Percentiles rank a stretch among this genome's conserved stretches.
Conservation (phyloP, 2,329 filamentous ascomycete species). For the Ophiostoma pallidulum region DNA sequence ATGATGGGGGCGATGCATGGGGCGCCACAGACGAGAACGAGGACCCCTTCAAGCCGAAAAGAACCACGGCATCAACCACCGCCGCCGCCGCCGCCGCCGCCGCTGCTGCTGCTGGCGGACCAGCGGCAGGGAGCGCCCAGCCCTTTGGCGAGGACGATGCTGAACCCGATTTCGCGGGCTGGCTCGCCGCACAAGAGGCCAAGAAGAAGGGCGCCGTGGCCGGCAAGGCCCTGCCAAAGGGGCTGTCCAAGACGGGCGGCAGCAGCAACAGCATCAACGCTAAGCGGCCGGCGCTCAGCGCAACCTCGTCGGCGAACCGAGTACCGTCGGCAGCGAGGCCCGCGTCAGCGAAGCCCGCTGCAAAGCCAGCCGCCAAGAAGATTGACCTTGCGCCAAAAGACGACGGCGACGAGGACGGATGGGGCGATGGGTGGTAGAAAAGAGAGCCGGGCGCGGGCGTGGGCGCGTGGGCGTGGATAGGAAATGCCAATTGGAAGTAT, state of each 20-base stretch:
- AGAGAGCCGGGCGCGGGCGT: no score
- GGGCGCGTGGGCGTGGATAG: no score
- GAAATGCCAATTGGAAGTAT: no score
- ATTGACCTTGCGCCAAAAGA: slow-evolving; percentile 59
- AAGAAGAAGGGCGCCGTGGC: slow-evolving; percentile 49
- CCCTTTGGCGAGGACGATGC: slow-evolving; percentile 66
- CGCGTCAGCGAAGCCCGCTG: slow-evolving; percentile 31
- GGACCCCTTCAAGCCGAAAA: slow-evolving; percentile 24
- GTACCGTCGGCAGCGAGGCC: slow-evolving; percentile 28
- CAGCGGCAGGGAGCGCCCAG: slow-evolving; percentile 22
- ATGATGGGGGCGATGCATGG: slow-evolving; percentile 25
- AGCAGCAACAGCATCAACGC: neutral
- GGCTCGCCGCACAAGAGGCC: slow-evolving; percentile 67
- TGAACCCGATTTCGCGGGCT: slow-evolving; percentile 92
- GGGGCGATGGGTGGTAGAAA: slow-evolving; percentile 56
- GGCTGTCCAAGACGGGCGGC: slow-evolving; percentile 53
- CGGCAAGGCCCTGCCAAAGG: slow-evolving; percentile 69
- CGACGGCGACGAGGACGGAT: slow-evolving; percentile 48
- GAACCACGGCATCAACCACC: slow-evolving; percentile 21
- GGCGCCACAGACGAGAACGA: slow-evolving; percentile 2
- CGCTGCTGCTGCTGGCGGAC: slow-evolving; percentile 39
- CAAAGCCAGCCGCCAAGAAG: slow-evolving; percentile 50
- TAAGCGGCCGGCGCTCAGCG: neutral
- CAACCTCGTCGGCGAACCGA: slow-evolving; percentile 19
- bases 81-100: no score